Percentiles rank a stretch among this genome's conserved stretches.
Conservation (phyloP, 78 protist genomes). For the Emiliania huxleyi region DNA sequence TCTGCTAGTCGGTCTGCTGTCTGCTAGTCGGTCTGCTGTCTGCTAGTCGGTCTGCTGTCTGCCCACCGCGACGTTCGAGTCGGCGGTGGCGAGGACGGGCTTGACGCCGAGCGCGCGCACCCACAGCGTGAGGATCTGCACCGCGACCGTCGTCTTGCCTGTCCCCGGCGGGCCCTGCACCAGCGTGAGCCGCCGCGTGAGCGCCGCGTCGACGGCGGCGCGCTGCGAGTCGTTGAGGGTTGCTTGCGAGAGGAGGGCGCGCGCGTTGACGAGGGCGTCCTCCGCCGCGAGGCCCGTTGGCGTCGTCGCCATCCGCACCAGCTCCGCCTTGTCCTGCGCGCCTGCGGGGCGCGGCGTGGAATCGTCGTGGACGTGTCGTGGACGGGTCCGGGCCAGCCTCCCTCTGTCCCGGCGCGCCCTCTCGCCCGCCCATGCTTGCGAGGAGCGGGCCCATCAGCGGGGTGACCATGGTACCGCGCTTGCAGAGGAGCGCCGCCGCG, state of each 20-base stretch:
- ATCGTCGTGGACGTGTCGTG: too few relatives aligned
- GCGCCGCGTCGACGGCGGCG: not conserved
- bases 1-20: too few relatives aligned
- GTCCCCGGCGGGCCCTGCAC: slow-evolving; percentile 58
- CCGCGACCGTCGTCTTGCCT: slow-evolving; percentile 39
- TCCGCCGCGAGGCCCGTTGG: not conserved
- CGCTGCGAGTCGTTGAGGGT: not conserved
- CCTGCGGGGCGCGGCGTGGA: too few relatives aligned
- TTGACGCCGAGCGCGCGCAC: not conserved
- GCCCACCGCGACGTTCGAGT: slow-evolving; percentile 12
- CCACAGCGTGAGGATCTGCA: not conserved
- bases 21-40: too few relatives aligned
- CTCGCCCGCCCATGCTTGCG: not conserved
- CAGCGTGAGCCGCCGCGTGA: not conserved
- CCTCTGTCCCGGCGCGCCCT: too few relatives aligned
- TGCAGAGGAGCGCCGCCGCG: not conserved
- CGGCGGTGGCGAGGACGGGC: not conserved
- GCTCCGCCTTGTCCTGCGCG: not conserved
- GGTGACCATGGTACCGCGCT: not conserved
- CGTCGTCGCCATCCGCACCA: not conserved
- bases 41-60: too few relatives aligned
- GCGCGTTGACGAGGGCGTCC: not conserved
- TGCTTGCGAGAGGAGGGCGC: not conserved
- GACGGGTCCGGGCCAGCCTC: too few relatives aligned
- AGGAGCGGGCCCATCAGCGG: not conserved